Percentiles rank a stretch among this genome's conserved stretches.
These are phyloP conservation scores for Candida mattraensis DNA, from an alignment of 805 yeast species.

Conservation along the genomic window DNA sequence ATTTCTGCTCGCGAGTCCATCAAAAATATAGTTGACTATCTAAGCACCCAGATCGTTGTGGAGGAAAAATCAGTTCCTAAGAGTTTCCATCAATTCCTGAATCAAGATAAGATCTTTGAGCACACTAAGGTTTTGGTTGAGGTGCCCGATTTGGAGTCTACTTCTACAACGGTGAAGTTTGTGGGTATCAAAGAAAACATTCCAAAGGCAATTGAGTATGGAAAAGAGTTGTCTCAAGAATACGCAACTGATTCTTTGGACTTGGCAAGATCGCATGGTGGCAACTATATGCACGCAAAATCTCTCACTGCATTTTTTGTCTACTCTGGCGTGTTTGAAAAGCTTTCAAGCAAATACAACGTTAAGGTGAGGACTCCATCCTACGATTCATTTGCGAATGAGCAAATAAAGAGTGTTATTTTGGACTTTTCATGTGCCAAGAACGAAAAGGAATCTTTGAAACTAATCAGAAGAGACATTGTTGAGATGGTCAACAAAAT, in stretches of 20 bases:
- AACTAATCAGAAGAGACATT: slow-evolving; percentile 66
- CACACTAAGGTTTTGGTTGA: slow-evolving; percentile 57
- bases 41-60: slow-evolving; percentile 46
- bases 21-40: slow-evolving; percentile 41
- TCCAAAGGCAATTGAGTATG: slow-evolving; percentile 58
- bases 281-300: slow-evolving; percentile 72
- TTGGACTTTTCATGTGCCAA: slow-evolving; percentile 61
- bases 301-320: slow-evolving; percentile 67
- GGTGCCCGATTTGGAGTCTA: slow-evolving; percentile 46
- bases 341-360: slow-evolving; percentile 40
- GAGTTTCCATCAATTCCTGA: slow-evolving; percentile 67
- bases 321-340: slow-evolving; percentile 47
- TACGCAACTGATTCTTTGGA: slow-evolving; percentile 69
- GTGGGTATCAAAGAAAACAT: slow-evolving; percentile 61
- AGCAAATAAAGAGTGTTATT: slow-evolving; percentile 43
- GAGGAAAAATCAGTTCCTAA: slow-evolving; percentile 67
- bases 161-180: slow-evolving; percentile 51
- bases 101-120: slow-evolving; percentile 50
- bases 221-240: slow-evolving; percentile 59
- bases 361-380: slow-evolving; percentile 51
- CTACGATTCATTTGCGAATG: slow-evolving; percentile 43
- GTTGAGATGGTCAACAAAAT: slow-evolving; percentile 71
- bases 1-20: slow-evolving; percentile 54
- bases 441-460: slow-evolving; percentile 46
- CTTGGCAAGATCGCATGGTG: slow-evolving; percentile 87